Conservation (phyloP, 2,329 filamentous ascomycete genomes). For the Exophiala dermatitidis region DNA sequence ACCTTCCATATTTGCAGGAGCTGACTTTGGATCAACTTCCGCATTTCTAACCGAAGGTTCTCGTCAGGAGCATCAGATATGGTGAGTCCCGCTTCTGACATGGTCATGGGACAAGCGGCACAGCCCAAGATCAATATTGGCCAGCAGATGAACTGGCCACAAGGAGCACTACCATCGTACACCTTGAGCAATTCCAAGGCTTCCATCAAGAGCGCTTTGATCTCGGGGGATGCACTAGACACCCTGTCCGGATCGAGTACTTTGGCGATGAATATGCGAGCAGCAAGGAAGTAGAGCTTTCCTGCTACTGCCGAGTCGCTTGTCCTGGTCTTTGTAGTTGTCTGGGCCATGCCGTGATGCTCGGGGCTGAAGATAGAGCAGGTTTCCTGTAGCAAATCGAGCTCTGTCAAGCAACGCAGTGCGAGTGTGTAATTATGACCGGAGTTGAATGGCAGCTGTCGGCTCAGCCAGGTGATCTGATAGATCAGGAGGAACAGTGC, state of each 20-base stretch:
- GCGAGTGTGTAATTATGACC: conserved; percentile 11
- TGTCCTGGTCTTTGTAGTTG: not conserved
- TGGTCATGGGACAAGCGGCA: conserved; percentile 12
- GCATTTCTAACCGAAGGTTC: conserved; percentile 3
- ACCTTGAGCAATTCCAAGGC: conserved; percentile 6
- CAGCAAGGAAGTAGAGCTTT: conserved; percentile 17
- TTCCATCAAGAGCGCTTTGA: conserved; percentile 4
- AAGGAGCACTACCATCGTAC: conserved; percentile 12
- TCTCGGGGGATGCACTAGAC: conserved; percentile 5
- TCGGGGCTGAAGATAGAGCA: conserved; percentile 3
- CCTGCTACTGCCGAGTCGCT: conserved; percentile 13
- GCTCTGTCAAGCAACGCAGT: conserved; percentile 12
- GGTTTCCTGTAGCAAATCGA: conserved; percentile 6
- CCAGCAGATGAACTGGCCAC: conserved; percentile 22
- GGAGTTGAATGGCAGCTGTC: conserved; percentile 9
- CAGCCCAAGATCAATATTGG: conserved; percentile 19
- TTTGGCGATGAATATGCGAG: conserved; percentile 15
- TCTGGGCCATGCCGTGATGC: not conserved
- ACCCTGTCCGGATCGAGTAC: conserved; percentile 10
- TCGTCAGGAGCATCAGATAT: not conserved
- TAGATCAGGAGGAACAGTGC: conserved; percentile 17
- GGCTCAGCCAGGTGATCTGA: conserved; percentile 20
- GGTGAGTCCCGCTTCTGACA: not conserved
- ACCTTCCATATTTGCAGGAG: conserved; percentile 20
- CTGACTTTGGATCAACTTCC: conserved; percentile 9